A percentile compares a stretch with the other conserved stretches of the same genome.
These are phyloP conservation scores for Puccinia sorghi DNA, from an alignment of 1,284 basidiomycete species.

Conservation along the genomic window DNA sequence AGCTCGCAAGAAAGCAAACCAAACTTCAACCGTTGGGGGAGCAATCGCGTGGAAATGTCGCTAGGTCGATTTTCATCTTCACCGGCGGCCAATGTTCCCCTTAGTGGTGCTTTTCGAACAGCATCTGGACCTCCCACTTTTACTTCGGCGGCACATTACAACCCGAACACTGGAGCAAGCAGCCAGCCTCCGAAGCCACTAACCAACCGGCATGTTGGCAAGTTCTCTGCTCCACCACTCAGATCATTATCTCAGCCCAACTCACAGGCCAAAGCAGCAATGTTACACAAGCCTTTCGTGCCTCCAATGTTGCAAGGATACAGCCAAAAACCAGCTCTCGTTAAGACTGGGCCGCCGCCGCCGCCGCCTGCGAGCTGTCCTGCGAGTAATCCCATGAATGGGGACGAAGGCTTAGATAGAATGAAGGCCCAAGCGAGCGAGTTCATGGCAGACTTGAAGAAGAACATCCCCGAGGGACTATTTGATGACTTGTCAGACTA, in stretches of 20 bases:
- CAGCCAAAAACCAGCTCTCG: neutral
- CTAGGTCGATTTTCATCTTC: constrained; percentile 26
- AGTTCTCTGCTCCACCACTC: neutral
- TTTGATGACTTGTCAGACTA: constrained; percentile 10
- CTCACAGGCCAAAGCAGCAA: neutral
- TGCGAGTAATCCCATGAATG: neutral
- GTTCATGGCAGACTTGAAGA: constrained; percentile 21
- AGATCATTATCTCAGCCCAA: neutral
- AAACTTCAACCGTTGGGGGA: constrained; percentile 5
- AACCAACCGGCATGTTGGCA: neutral
- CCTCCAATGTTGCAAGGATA: constrained; percentile 6
- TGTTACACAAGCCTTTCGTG: constrained; percentile 5
- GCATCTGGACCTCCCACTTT: constrained; percentile 7
- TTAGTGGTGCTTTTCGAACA: constrained; percentile 1
- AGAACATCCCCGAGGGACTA: constrained; percentile 18
- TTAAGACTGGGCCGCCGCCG: neutral
- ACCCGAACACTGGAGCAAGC: neutral
- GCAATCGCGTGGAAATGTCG: neutral
- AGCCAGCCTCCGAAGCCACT: neutral
- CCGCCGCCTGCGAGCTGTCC: neutral
- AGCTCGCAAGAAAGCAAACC: constrained; percentile 1
- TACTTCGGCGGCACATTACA: constrained; percentile 2
- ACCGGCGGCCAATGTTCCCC: neutral
- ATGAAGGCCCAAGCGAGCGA: constrained; percentile 7
- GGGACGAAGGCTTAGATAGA: neutral